Conservation (phyloP, 2,329 filamentous ascomycete genomes). For the Colletotrichum eremochloae region DNA sequence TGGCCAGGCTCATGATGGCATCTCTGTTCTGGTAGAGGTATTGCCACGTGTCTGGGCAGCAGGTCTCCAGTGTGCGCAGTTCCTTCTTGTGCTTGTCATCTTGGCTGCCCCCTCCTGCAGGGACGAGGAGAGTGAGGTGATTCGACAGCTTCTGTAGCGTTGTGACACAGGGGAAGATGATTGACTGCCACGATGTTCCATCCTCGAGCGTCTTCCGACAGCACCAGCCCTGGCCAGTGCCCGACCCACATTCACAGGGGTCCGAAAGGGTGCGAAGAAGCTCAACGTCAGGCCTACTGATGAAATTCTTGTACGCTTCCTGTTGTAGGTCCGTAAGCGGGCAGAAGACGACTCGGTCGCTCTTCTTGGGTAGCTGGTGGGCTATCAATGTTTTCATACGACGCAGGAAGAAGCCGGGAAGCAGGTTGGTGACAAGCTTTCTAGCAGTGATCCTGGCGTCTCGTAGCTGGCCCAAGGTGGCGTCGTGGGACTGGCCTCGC, state of each 20-base stretch:
- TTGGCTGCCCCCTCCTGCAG: conserved; percentile 69
- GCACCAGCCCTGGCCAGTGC: conserved; percentile 84
- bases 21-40: conserved; percentile 81
- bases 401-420: conserved; percentile 91
- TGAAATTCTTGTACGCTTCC: conserved; percentile 84
- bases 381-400: conserved; percentile 95
- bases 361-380: conserved; percentile 93
- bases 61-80: conserved; percentile 78
- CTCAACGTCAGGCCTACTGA: conserved; percentile 78
- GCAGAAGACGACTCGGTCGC: conserved; percentile 94
- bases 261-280: conserved; percentile 78
- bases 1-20: conserved; percentile 83
- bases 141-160: conserved; percentile 91
- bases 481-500: conserved; percentile 92
- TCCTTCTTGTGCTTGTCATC: conserved; percentile 84
- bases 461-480: conserved; percentile 85
- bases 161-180: conserved; percentile 88
- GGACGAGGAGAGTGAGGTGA: conserved; percentile 90
- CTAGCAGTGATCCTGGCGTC: conserved; percentile 84
- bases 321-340: conserved; percentile 86
- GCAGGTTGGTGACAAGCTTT: conserved; percentile 86
- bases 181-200: conserved; percentile 77
- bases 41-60: conserved; percentile 81
- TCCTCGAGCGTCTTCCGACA: conserved; percentile 73
- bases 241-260: conserved; percentile 76